Conservation (phyloP, 2,329 filamentous ascomycete species). For the Aureobasidium sp. region DNA sequence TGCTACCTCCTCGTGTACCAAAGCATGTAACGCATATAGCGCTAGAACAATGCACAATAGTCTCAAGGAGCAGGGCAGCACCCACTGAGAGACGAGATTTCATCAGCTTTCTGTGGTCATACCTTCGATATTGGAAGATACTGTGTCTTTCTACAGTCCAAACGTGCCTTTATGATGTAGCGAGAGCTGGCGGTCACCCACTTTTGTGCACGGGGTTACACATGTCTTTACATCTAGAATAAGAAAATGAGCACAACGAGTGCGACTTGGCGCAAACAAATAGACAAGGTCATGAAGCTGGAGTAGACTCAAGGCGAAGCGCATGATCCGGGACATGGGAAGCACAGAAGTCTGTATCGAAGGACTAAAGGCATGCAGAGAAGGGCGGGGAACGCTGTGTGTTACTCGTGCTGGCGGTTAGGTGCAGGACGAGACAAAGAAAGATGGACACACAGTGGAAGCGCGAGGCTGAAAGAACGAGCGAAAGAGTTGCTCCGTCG, state of each 20-base stretch:
- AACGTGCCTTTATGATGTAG: too few relatives aligned
- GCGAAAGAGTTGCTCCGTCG: background rate
- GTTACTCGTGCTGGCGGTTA: background rate
- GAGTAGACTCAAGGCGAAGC: background rate
- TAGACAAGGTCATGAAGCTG: background rate
- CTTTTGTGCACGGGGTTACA: too few relatives aligned
- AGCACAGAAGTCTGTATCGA: constrained; percentile 8
- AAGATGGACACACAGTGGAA: background rate
- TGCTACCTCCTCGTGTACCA: too few relatives aligned
- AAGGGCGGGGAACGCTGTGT: background rate
- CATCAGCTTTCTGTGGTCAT: too few relatives aligned
- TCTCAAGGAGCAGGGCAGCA: too few relatives aligned
- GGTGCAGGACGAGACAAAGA: constrained; percentile 4
- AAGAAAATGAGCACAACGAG: background rate
- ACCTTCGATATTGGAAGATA: too few relatives aligned
- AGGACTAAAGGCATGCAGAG: background rate
- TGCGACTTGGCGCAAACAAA: background rate
- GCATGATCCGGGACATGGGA: background rate
- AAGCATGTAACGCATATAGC: too few relatives aligned
- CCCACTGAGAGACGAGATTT: too few relatives aligned
- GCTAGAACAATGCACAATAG: too few relatives aligned
- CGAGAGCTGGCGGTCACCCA: too few relatives aligned
- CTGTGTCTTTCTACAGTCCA: too few relatives aligned
- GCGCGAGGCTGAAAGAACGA: background rate
- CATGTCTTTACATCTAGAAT: background rate